Percentiles rank a stretch among this genome's conserved stretches.
Conservation (phyloP, 495 filamentous ascomycete genomes). For the Pyrenula aspistea region DNA sequence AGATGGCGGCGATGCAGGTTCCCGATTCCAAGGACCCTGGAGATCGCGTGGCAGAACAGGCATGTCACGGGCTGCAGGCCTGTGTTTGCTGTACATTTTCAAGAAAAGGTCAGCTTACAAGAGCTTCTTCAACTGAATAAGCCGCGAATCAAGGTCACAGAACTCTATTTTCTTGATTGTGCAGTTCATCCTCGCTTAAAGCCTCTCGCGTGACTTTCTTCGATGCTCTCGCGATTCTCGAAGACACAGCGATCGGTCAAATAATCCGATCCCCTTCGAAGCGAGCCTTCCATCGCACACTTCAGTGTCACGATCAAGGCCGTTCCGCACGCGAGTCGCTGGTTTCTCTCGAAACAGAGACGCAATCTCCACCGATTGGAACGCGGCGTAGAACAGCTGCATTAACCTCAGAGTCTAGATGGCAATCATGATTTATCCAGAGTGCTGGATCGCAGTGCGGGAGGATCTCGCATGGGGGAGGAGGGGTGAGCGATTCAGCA, state of each 20-base stretch:
- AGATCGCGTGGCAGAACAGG: not conserved
- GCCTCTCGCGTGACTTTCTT: not conserved
- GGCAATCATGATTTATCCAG: not conserved
- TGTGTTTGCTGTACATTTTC: too few relatives aligned
- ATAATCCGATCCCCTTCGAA: not conserved
- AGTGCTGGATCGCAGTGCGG: not conserved
- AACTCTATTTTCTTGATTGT: not conserved
- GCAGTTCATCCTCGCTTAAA: not conserved
- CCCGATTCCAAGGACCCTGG: not conserved
- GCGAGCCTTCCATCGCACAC: not conserved
- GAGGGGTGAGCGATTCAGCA: too few relatives aligned
- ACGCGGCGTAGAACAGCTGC: not conserved
- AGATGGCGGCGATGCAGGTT: not conserved
- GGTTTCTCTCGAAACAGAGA: not conserved
- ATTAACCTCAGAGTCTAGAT: not conserved
- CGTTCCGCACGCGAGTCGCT: too few relatives aligned
- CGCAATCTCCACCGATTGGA: not conserved
- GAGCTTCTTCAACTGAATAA: too few relatives aligned
- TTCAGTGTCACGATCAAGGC: not conserved
- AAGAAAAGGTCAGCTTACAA: too few relatives aligned
- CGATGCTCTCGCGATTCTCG: not conserved
- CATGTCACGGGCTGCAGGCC: too few relatives aligned
- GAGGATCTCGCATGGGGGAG: not conserved
- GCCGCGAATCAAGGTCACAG: too few relatives aligned
- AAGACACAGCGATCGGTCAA: not conserved